These are phyloP conservation scores for Pestalotiopsis sp. DNA, from an alignment of 2,329 filamentous ascomycete genomes.

Conservation along the genomic window DNA sequence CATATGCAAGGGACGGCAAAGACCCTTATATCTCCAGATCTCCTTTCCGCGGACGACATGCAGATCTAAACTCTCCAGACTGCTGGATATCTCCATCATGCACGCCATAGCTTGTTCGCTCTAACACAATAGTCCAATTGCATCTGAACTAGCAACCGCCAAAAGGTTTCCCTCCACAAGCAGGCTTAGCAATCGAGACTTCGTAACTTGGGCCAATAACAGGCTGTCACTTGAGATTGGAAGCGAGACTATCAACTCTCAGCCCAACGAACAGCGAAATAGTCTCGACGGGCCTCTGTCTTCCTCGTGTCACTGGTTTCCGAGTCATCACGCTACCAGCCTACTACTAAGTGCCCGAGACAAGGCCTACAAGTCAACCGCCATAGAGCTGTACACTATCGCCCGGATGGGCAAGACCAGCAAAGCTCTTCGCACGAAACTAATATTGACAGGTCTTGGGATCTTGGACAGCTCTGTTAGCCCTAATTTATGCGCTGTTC, in stretches of 20 bases:
- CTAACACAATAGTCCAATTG: background rate
- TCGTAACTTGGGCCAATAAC: background rate
- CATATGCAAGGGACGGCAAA: slow-evolving; percentile 2
- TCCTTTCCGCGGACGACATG: background rate
- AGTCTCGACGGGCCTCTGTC: background rate
- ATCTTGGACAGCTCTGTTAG: background rate
- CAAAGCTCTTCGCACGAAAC: background rate
- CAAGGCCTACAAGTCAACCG: background rate
- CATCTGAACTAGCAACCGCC: background rate
- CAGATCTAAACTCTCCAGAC: background rate
- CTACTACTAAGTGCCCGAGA: background rate
- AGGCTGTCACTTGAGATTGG: background rate
- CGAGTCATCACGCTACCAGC: background rate
- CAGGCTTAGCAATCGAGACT: background rate
- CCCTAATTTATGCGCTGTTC: background rate
- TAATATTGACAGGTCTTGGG: slow-evolving; percentile 2
- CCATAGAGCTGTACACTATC: background rate
- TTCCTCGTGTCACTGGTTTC: background rate
- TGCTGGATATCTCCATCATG: background rate
- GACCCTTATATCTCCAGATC: slow-evolving; percentile 1
- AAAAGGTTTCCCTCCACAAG: background rate
- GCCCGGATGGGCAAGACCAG: background rate
- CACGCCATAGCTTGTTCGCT: too few relatives aligned
- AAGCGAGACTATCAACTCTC: background rate
- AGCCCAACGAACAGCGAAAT: background rate